phyloP scores from a whole-genome alignment of 2,329 filamentous ascomycete species.

The Periconia digitata region DNA sequence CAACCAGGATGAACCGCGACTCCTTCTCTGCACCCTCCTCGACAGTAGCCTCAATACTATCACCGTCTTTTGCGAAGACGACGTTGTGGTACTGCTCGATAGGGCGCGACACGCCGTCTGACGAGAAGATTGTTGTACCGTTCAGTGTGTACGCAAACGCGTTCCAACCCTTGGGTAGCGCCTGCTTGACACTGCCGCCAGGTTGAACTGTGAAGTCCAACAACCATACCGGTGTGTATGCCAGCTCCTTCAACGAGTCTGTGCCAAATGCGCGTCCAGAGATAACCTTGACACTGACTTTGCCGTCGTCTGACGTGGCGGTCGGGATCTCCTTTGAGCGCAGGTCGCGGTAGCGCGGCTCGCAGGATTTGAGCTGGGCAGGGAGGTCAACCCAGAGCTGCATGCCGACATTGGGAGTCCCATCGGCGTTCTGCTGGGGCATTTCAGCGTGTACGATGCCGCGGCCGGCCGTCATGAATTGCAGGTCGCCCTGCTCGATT shows the following conservation, averaged over 20 bases:
- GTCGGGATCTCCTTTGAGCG: constrained; percentile 75
- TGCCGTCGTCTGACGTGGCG: constrained; percentile 70
- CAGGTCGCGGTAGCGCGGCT: constrained; percentile 89
- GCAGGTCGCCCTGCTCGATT: constrained; percentile 82
- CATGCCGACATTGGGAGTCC: constrained; percentile 77
- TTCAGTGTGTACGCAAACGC: constrained; percentile 85
- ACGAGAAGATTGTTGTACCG: constrained; percentile 65
- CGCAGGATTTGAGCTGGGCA: constrained; percentile 76
- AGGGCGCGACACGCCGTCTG: constrained; percentile 32
- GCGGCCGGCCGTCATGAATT: constrained; percentile 94
- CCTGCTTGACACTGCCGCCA: constrained; percentile 75
- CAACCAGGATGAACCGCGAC: constrained; percentile 68
- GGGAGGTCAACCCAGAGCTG: constrained; percentile 97
- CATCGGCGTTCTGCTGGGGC: constrained; percentile 77
- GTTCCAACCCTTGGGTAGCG: constrained; percentile 80
- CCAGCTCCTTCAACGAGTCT: constrained; percentile 84
- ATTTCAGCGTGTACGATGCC: constrained; percentile 97
- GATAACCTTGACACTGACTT: constrained; percentile 85
- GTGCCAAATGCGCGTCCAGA: constrained; percentile 81
- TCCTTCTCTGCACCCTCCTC: constrained; percentile 62
- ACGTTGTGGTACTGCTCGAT: constrained; percentile 81
- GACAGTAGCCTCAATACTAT: constrained; percentile 72
- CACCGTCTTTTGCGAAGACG: constrained; percentile 79
- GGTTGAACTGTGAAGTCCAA: constrained; percentile 80
- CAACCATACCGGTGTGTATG: constrained; percentile 97